Base-by-base conservation (phyloP, 1,139 yeast species). In the Blastobotrys buckinghamii region DNA sequence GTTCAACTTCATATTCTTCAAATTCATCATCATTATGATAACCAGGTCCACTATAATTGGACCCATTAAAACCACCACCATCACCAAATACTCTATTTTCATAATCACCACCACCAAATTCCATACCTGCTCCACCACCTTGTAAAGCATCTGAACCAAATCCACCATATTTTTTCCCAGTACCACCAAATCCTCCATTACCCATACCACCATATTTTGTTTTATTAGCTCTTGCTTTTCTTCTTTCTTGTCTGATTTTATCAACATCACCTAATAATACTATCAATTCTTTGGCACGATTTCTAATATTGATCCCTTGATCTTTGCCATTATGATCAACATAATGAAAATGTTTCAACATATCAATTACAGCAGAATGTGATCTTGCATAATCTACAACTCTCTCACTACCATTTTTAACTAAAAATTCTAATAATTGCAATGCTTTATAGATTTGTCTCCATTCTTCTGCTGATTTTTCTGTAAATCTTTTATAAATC, bases 391-490 rank as follows among this genome's bases (percentile, higher is more conserved):
- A 97, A 68, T 92, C 98, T 52, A 94, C 94, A 55, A 94, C 88
- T 55, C 97, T 75, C 67, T 94, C 98, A 33, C 92, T 80, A 1
- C 98, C 99, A 63, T 92, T 86, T 65, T 88, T 88, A 56, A 94
- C 77, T 60, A 92, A 75, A 65, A 87, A 92, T 61, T 92, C 99
- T 65, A 92, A 76, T 62, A 92, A 75, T 66, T 90, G 97, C 58
- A 92, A 74, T 8, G 96, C 82, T 70, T 92, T 92, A 72, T 92
- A 92, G 55, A 92, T 90, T 66, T 92, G 99, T 66, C 99, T 81
- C 99, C 99, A 92, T 70, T 92, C 97, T 63, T 82, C 84, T 47
- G 97, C 96, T 6, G 94, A 79, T 69, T 94, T 94, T 66, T 90
- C 97, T 8, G 96, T 88, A 69, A 90, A 89, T 55, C 97, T 77